Evolutionary conservation across 768 basidiomycete genomes (phyloP), one percentile per base, ranked within the genome.

Genomic region (Hericium erinaceus): DNA sequence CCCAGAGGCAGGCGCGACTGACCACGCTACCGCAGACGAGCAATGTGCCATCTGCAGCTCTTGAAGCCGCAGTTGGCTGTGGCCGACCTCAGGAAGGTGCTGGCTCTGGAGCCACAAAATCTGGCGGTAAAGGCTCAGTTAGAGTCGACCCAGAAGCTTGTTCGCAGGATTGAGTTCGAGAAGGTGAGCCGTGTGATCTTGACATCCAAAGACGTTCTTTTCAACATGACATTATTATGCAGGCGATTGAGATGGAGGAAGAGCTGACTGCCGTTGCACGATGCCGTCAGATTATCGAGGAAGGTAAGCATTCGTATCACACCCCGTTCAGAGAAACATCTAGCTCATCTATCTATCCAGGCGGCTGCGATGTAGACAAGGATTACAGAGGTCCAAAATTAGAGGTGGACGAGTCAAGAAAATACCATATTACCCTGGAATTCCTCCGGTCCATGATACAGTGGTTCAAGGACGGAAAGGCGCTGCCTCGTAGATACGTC

Each of bases 391-490:
- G 95, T 2, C 95, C 97, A 2, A 77, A 77, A 55, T 79, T 98
- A 13, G 66, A 74, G n/a, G 65, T 72, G 13, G 69, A 74, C 44
- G 77, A 82, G 55, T 79, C 83, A 61, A 85, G 82, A 52, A 83
- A 84, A 72, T 92, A 82, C 71, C 74, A 70, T 52, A 89, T 95
- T 61, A 89, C 85, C 24, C 70, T 79, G 39, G 79, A 85, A 55
- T 99, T 98, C 69, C 76, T 99, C 60, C 78, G 80, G 61, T 78
- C 74, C 40, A 94, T 98, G 93, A 84, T 97, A 52, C 75, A 85
- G 61, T 91, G 85, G 84, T 98, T 97, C 74, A 95, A 94, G 75
- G 80, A 84, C 48, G 94, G 93, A n/a, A 97, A 97, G 69, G 78
- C 86, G n/a, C 72, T 98, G 50, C 84, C 92, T 4, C 84, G 85